Base-by-base conservation (phyloP, 805 yeast genomes). In the Diddensiella transvaalensis region DNA sequence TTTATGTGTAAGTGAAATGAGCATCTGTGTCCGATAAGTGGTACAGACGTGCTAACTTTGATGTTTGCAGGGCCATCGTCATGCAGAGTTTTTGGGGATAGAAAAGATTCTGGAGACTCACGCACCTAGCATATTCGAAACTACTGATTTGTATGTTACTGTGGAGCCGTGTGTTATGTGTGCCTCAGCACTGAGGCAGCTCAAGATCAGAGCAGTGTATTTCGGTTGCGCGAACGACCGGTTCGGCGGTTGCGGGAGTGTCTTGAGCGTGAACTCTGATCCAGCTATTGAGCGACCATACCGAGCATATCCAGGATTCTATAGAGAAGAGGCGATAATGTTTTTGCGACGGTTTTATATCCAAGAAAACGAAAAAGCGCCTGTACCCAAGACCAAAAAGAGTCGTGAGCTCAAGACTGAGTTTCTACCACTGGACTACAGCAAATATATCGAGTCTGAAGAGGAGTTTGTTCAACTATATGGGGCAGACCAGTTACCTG, bases 91-190 rank as follows among this genome's bases (percentile, higher is more conserved):
- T 56, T 74, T 84, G 49, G 96, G 91, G 0, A 82, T 88, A 13
- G 80, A 80, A 40, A 63, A 67, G 23, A 76, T 84, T 5, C 63
- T 75, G 32, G 54, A 61, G 3, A 60, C 66, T 26, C 63, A 65
- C 39, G 61, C 70, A 3, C 52, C 60, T 0, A 37, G 49, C 3
- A 53, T 66, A 6, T 79, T 87, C 58, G 59, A 65, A 33, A 77
- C 82, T 22, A 72, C 86, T 2, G 81, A 79, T 24, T 72, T 93
- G 4, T 91, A 89, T 64, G 99, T 93, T 22, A 89, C 98, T 0
- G 97, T 93, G 0, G 99, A 93, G 66, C 99, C 99, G 0, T 93
- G 99, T 63, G 85, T 93, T 4, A 93, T 93, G 99, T 93, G 99
- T 70, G 98, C 96, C 0, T 81, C 93, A 36, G 89, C 96, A 2